Evolutionary conservation across 352 stramenopile genomes (phyloP).

Genomic region (Globisporangium irregulare): DNA sequence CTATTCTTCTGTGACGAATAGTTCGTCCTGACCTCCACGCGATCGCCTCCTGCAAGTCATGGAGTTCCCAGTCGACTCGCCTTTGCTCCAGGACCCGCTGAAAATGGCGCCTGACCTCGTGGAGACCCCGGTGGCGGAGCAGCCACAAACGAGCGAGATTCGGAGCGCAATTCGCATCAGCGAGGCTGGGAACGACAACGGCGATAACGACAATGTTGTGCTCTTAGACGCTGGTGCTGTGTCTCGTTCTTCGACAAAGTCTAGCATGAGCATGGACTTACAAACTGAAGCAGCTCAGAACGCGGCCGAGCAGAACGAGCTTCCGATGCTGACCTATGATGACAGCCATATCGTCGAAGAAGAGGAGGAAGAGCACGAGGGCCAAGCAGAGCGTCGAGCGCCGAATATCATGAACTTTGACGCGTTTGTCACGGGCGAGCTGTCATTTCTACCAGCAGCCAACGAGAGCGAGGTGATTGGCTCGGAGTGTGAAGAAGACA

Average conservation of each 20-base stretch:
- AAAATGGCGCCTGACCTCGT: neutral
- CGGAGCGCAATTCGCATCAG: neutral
- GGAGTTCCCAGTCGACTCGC: neutral
- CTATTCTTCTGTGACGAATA: neutral
- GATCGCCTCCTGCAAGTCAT: neutral
- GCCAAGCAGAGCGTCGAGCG: neutral
- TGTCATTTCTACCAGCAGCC: neutral
- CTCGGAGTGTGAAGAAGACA: neutral
- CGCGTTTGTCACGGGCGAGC: constrained; percentile 14
- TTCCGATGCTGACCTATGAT: neutral
- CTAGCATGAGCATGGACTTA: neutral
- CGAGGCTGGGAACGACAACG: neutral
- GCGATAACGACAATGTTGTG: neutral
- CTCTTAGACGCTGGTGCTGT: neutral
- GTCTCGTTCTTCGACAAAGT: neutral
- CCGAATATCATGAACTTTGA: constrained; percentile 20
- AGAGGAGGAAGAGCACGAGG: neutral
- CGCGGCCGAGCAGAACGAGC: neutral
- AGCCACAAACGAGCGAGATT: neutral
- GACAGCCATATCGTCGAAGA: neutral
- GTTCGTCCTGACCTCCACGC: neutral
- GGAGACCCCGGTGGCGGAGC: neutral
- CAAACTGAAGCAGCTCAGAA: neutral
- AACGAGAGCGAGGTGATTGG: neutral
- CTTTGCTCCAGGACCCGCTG: neutral